Percentiles rank a stretch among this genome's conserved stretches.
Evolutionary conservation across 108 stramenopile species (phyloP).

Genomic region (Conticribra guillardii): DNA sequence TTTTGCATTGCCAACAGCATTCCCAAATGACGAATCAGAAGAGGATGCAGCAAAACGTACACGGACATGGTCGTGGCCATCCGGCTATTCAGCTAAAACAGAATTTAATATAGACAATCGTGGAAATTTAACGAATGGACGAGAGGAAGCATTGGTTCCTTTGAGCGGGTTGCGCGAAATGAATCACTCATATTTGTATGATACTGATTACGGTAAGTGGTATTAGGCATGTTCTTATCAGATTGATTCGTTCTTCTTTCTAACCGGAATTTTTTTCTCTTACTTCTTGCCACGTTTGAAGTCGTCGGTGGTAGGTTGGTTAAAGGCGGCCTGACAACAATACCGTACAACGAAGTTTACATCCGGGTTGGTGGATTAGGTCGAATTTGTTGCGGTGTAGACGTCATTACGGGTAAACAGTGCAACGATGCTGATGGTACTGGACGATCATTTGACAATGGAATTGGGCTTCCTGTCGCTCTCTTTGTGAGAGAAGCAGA

Average conservation of each 20-base stretch:
- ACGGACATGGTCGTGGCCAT: slow-evolving; percentile 77
- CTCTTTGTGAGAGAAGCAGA: slow-evolving; percentile 80
- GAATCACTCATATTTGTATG: slow-evolving; percentile 48
- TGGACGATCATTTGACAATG: slow-evolving; percentile 73
- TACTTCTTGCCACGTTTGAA: neutral
- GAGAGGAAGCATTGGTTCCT: slow-evolving; percentile 59
- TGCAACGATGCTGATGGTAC: slow-evolving; percentile 44
- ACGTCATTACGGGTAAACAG: slow-evolving; percentile 52
- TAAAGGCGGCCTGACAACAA: slow-evolving; percentile 69
- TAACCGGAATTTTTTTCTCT: neutral
- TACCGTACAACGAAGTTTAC: slow-evolving; percentile 89
- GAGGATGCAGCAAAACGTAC: slow-evolving; percentile 63
- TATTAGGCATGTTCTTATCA: neutral
- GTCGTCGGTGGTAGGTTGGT: slow-evolving; percentile 65
- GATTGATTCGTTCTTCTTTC: neutral
- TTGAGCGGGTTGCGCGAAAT: slow-evolving; percentile 40
- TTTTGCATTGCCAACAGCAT: slow-evolving; percentile 72
- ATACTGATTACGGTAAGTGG: slow-evolving; percentile 31
- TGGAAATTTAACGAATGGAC: slow-evolving; percentile 59
- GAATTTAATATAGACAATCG: slow-evolving; percentile 58
- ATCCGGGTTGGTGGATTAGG: slow-evolving; percentile 74
- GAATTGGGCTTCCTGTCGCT: slow-evolving; percentile 84
- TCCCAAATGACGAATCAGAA: slow-evolving; percentile 54
- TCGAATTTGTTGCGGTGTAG: slow-evolving; percentile 58
- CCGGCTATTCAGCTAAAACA: slow-evolving; percentile 78